Base-by-base conservation (phyloP, 768 basidiomycete species). In the Pulveroboletus sp. region DNA sequence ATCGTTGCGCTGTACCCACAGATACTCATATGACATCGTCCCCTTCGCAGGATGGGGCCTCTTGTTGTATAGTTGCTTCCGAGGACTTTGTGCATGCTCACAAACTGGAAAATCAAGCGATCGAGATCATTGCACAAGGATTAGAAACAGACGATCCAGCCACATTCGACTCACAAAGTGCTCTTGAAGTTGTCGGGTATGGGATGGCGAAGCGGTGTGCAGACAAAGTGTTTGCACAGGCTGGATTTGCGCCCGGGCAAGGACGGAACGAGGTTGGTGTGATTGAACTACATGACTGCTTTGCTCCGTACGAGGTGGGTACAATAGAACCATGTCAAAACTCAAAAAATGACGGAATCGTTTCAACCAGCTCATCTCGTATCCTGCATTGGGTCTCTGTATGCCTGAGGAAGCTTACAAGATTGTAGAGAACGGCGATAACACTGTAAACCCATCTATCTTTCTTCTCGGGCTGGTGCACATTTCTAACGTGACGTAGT, bases 261-360 rank as follows among this genome's bases (percentile, higher is more conserved):
- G 85, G 71, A 13, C 71, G 86, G 32, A 82, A 88, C 50, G 75
- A 85, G 51, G 82, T 92, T 17, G 85, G 85, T 14, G 86, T 91
- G 0, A 68, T 91, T 6, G 89, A 92, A 63, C 71, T 90, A 10
- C 89, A 92, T 52, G 89, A 92, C 58, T 91, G 89, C 61, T 92
- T 90, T 68, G 79, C 87, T 46, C 75, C 85, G 2, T 85, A 90
- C 58, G 87, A 90, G 13, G 68, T 51, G 30, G 13, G 5, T 13
- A 20, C 35, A 5, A 48, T 12, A 20, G 6, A 4, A 4, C 16
- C 17, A 16, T 3, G 2, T 23, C 30, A 13, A 40, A 31, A 10
- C 7, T 34, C n/a, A n/a, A n/a, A n/a, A n/a, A n/a, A n/a, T 26
- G 17, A 23, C 9, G 20, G 4, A 1, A 19, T 31, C 6, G 9